These are phyloP conservation scores for Beauveria asiatica DNA, from an alignment of 2,329 filamentous ascomycete genomes.

Conservation along the genomic window DNA sequence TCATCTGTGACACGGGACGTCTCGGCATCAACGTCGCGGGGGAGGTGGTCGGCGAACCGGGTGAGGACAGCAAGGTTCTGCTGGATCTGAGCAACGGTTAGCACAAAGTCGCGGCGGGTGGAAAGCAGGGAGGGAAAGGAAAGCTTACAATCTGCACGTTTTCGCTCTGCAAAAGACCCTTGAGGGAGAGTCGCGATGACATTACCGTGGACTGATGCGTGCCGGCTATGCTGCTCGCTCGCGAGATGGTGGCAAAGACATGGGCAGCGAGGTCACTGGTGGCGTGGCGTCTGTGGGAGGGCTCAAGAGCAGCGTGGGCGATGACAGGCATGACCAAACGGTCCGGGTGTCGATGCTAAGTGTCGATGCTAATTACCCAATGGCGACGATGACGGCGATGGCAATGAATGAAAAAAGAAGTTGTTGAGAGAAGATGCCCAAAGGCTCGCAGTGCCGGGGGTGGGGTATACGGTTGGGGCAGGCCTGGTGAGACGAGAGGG, in stretches of 20 bases:
- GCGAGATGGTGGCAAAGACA: background rate
- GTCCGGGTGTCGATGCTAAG: background rate
- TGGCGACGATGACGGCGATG: background rate
- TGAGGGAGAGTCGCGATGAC: conserved; percentile 2
- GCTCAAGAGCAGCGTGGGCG: background rate
- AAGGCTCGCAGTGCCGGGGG: background rate
- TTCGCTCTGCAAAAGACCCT: conserved; percentile 3
- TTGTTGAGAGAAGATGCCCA: background rate
- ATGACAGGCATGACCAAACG: conserved; percentile 1
- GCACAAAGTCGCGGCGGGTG: no score
- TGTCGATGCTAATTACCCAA: background rate
- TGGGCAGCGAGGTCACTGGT: background rate
- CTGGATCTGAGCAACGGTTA: background rate
- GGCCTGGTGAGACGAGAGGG: no score
- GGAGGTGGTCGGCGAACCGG: conserved; percentile 4
- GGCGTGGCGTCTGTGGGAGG: background rate
- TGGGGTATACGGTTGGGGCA: no score
- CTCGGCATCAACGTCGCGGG: background rate
- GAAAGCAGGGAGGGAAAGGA: no score
- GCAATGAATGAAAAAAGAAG: background rate
- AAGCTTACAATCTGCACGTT: conserved; percentile 1
- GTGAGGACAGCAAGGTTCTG: background rate
- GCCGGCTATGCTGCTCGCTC: background rate
- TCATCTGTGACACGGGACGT: background rate
- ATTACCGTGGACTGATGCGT: background rate